phyloP scores from a whole-genome alignment of 2,329 filamentous ascomycete species.

The Aschersonia sp. region DNA sequence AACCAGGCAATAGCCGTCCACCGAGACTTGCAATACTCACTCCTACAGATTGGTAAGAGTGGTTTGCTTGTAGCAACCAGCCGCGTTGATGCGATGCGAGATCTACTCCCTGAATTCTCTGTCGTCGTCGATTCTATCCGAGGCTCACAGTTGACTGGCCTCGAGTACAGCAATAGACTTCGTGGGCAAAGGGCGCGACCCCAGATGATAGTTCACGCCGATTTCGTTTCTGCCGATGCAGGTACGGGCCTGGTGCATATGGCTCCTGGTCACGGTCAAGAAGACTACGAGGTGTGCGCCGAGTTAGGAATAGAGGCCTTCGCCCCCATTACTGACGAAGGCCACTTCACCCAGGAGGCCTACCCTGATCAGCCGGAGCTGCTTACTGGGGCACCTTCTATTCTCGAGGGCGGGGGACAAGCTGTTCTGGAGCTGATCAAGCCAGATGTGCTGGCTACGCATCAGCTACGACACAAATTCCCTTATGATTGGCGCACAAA shows the following conservation, averaged over 20 bases:
- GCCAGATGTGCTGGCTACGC: slow-evolving; percentile 49
- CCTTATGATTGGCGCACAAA: slow-evolving; percentile 98
- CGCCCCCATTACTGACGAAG: slow-evolving; percentile 72
- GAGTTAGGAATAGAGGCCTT: slow-evolving; percentile 56
- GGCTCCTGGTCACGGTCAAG: slow-evolving; percentile 90
- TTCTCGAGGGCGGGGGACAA: slow-evolving; percentile 54
- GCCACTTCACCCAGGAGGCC: slow-evolving; percentile 66
- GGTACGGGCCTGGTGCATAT: slow-evolving; percentile 91
- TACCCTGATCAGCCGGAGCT: slow-evolving; percentile 53
- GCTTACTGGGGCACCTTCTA: slow-evolving; percentile 53
- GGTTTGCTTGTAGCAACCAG: slow-evolving; percentile 59
- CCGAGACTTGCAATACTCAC: slow-evolving; percentile 55
- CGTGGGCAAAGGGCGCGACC: slow-evolving; percentile 37
- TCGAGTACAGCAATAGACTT: slow-evolving; percentile 58
- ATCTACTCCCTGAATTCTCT: slow-evolving; percentile 33
- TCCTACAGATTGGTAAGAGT: slow-evolving; percentile 42
- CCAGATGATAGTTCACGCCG: slow-evolving; percentile 65
- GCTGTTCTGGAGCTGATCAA: slow-evolving; percentile 56
- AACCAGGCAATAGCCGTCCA: slow-evolving; percentile 82
- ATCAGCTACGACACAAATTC: slow-evolving; percentile 78
- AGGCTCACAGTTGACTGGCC: slow-evolving; percentile 50
- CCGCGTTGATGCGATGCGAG: slow-evolving; percentile 45
- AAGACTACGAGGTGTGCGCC: slow-evolving; percentile 78
- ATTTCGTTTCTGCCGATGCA: slow-evolving; percentile 82
- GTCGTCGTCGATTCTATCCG: slow-evolving; percentile 41